Evolutionary conservation across 345 rosid species (phyloP), one percentile per base, ranked within the genome.

Genomic region (Gossypium arboreum): DNA sequence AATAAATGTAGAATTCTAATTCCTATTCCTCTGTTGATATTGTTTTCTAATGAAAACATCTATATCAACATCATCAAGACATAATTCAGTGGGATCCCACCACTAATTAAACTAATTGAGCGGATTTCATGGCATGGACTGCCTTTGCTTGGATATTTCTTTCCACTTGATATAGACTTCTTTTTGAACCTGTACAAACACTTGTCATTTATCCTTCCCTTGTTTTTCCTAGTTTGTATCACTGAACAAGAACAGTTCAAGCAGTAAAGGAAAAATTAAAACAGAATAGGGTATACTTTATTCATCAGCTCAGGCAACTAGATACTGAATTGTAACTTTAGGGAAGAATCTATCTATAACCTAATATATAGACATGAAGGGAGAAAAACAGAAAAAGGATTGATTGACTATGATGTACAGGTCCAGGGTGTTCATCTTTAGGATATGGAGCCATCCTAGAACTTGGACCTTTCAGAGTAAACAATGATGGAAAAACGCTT

Each of bases 401-500:
- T 65, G 29, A 65, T 18, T 44, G 48, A 18, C 17, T 15, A 72
- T 71, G 55, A 55, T 65, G 48, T 17, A 11, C 78, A 87, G 91
- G 88, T n/a, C 88, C 88, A 4, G 87, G 88, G 17, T 85, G 91
- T 68, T 87, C 88, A 3, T 87, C 89, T 15, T 61, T 85, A 9
- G 89, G 87, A 22, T 78, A 39, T 51, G 91, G 88, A 71, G 89
- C 88, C 24, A 79, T 85, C 88, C 76, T 65, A 63, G 91, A 87
- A 71, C 52, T 85, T 15, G 91, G 91, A 13, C 89, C 91, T 16
- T 81, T 85, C 76, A 78, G 85, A 65, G 86, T 81, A n/a, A 80
- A 83, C 73, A 77, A 79, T 1, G 88, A 84, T 22, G 81, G 83
- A 9, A 73, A 73, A 48, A 86, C 84, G 12, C 81, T 86, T 4